Evolutionary conservation across 805 yeast species (phyloP).

Genomic region (Vanderwaltozyma yarrowii): DNA sequence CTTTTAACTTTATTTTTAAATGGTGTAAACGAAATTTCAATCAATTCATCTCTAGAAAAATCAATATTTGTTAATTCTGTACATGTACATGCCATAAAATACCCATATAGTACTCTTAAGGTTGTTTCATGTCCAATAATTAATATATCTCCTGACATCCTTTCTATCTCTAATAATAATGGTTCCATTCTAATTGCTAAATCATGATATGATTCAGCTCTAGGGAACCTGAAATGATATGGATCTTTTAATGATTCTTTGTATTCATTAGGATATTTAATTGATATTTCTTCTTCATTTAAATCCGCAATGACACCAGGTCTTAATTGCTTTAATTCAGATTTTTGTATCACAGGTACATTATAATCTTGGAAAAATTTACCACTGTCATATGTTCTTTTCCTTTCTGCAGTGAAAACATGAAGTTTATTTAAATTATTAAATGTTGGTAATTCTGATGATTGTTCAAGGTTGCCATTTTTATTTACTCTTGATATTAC

Average conservation of each 20-base stretch:
- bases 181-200: slow-evolving; percentile 93
- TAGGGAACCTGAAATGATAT: slow-evolving; percentile 82
- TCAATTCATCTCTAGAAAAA: slow-evolving; percentile 74
- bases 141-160: slow-evolving; percentile 77
- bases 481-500: slow-evolving; percentile 31
- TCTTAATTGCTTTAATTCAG: slow-evolving; percentile 77
- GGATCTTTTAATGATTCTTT: slow-evolving; percentile 63
- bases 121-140: slow-evolving; percentile 92
- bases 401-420: slow-evolving; percentile 93
- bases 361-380: slow-evolving; percentile 53
- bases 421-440: slow-evolving; percentile 13
- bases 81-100: slow-evolving; percentile 85
- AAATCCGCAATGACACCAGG: slow-evolving; percentile 81
- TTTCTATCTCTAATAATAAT: slow-evolving; percentile 82
- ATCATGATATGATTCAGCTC: slow-evolving; percentile 95
- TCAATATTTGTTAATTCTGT: slow-evolving; percentile 71
- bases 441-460: not conserved
- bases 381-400: slow-evolving; percentile 74
- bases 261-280: slow-evolving; percentile 59
- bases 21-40: slow-evolving; percentile 81
- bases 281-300: slow-evolving; percentile 47
- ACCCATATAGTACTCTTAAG: slow-evolving; percentile 82
- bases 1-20: slow-evolving; percentile 62
- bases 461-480: not conserved
- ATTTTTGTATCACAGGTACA: slow-evolving; percentile 59